Conservation (phyloP, 495 filamentous ascomycete genomes). For the Paragyromitra xinjiangensis region DNA sequence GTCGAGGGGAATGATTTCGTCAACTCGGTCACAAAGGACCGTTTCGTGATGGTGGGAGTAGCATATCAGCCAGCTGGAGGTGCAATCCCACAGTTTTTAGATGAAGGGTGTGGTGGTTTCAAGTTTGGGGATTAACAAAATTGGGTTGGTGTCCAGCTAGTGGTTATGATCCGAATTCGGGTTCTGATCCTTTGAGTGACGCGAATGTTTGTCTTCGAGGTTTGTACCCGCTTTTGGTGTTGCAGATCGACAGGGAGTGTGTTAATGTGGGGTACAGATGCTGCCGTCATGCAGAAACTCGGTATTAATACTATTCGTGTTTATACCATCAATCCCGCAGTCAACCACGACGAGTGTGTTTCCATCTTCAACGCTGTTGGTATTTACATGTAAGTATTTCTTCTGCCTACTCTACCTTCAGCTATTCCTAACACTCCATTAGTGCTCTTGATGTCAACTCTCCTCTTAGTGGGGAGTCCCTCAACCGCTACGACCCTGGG, state of each 20-base stretch:
- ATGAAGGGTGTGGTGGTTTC: background rate
- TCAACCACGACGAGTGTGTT: constrained; percentile 88
- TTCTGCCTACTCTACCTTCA: constrained; percentile 63
- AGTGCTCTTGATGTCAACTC: constrained; percentile 89
- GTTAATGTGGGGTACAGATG: constrained; percentile 64
- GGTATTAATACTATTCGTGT: constrained; percentile 89
- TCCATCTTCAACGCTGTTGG: constrained; percentile 90
- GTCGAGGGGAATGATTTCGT: constrained; percentile 84
- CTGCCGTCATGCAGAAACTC: constrained; percentile 86
- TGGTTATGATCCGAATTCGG: constrained; percentile 71
- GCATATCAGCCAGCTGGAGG: constrained; percentile 95
- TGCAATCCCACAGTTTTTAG: constrained; percentile 53
- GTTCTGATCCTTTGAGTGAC: constrained; percentile 79
- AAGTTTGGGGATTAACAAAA: background rate
- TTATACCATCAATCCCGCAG: constrained; percentile 85
- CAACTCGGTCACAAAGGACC: constrained; percentile 76
- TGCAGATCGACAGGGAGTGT: background rate
- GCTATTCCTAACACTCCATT: constrained; percentile 43
- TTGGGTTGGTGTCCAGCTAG: constrained; percentile 28
- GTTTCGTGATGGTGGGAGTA: constrained; percentile 88
- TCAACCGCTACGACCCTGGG: constrained; percentile 74
- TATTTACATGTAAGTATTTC: constrained; percentile 67
- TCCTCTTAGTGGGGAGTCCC: constrained; percentile 76
- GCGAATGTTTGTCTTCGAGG: constrained; percentile 74
- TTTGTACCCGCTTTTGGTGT: constrained; percentile 16